phyloP scores from a whole-genome alignment of 345 rosid genomes.

The Eucalyptus brandiana region DNA sequence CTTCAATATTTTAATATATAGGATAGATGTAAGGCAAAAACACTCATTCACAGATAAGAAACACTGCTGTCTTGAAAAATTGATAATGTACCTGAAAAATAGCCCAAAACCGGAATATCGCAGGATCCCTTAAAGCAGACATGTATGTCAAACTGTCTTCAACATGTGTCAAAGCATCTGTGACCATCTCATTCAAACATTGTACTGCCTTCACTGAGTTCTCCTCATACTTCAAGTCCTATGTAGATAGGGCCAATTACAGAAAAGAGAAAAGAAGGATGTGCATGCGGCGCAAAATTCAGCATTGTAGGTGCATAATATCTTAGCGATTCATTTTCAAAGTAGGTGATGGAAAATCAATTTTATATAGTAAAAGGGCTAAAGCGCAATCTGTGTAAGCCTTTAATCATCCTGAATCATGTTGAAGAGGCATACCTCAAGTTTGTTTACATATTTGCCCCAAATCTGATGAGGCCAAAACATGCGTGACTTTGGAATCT shows the following conservation, averaged over 20 bases:
- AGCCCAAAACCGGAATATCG: no score
- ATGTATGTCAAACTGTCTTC: no score
- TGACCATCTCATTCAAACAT: no score
- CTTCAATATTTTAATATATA: background rate
- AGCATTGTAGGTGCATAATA: background rate
- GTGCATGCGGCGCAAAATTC: background rate
- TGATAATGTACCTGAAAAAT: no score
- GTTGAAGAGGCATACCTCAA: constrained; percentile 46
- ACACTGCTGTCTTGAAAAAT: no score
- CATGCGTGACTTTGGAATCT: constrained; percentile 63
- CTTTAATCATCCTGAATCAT: background rate
- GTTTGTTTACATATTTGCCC: constrained; percentile 4
- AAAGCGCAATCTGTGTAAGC: background rate
- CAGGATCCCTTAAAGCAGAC: no score
- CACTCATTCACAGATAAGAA: background rate
- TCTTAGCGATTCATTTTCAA: background rate
- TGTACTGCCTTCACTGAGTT: no score
- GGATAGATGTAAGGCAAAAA: background rate
- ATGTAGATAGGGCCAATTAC: no score
- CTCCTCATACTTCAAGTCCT: no score
- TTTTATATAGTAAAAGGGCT: background rate
- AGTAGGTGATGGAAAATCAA: background rate
- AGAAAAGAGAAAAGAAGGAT: no score
- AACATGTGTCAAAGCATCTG: no score
- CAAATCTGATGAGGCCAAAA: no score